Conservation (phyloP, 345 rosid species). For the Bruguiera sexangula region DNA sequence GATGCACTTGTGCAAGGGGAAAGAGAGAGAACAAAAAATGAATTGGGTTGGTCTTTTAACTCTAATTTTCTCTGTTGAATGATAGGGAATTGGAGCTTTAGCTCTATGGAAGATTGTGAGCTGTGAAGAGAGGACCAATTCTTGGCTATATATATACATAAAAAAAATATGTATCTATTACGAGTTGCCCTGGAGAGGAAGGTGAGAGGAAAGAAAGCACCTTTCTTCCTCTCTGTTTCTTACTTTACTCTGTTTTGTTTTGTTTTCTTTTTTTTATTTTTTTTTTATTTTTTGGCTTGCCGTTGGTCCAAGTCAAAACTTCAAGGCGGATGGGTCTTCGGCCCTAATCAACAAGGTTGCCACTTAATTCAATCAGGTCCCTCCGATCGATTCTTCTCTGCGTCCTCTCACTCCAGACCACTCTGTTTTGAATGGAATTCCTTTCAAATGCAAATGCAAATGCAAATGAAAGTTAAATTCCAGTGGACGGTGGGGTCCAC, state of each 20-base stretch:
- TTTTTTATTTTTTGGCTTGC: background rate
- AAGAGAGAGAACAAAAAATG: no score
- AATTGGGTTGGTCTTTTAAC: background rate
- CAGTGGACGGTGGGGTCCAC: slow-evolving; percentile 17
- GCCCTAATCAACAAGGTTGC: no score
- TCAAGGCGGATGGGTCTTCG: slow-evolving; percentile 26
- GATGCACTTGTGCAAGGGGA: no score
- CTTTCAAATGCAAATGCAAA: slow-evolving; percentile 17
- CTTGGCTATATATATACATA: slow-evolving; percentile 21
- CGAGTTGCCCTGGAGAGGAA: slow-evolving; percentile 32
- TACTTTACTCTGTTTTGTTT: background rate
- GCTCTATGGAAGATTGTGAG: slow-evolving; percentile 6
- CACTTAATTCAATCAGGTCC: no score
- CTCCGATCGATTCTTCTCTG: background rate
- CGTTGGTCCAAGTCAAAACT: slow-evolving; percentile 59
- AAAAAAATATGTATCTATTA: background rate
- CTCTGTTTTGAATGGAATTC: background rate
- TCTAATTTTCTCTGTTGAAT: background rate
- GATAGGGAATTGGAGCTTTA: background rate
- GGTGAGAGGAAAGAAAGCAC: slow-evolving; percentile 62
- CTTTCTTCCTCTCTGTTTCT: slow-evolving; percentile 43
- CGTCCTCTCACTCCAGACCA: background rate
- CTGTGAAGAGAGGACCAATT: slow-evolving; percentile 8
- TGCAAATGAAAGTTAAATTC: slow-evolving; percentile 13
- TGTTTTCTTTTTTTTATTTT: background rate